These are phyloP conservation scores for Wickerhamiella kazuoi DNA, from an alignment of 805 yeast genomes.

Conservation along the genomic window DNA sequence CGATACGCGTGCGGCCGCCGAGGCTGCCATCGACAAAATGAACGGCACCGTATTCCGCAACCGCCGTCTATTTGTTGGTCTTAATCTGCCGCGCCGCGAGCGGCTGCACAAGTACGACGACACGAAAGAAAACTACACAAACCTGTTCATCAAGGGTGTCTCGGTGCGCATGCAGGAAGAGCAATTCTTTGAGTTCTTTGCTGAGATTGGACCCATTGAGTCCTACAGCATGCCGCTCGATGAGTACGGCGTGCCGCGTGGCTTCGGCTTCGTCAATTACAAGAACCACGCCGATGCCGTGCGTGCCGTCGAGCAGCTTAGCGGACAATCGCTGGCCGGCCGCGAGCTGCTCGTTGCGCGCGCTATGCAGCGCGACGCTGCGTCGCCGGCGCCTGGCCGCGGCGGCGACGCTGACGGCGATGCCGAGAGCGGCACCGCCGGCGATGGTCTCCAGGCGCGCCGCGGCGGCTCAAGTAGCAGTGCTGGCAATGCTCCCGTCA, in stretches of 20 bases:
- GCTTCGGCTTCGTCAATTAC: conserved; percentile 40
- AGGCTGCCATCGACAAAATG: conserved; percentile 11
- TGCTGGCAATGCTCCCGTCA: not conserved
- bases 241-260: conserved; percentile 24
- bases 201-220: conserved; percentile 30
- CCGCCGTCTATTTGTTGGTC: conserved; percentile 33
- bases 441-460: not conserved
- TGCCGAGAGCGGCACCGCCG: not conserved
- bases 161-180: conserved; percentile 25
- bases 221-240: conserved; percentile 35
- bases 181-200: conserved; percentile 28
- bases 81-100: conserved; percentile 48
- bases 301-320: conserved; percentile 33
- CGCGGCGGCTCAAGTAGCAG: not conserved
- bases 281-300: conserved; percentile 25
- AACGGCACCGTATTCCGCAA: conserved; percentile 15
- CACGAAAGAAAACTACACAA: conserved; percentile 31
- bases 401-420: not conserved
- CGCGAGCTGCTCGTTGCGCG: conserved; percentile 24
- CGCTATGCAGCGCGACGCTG: conserved; percentile 24
- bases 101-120: conserved; percentile 32
- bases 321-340: conserved; percentile 27
- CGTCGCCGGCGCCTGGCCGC: not conserved
- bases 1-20: conserved; percentile 8
- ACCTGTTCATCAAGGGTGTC: conserved; percentile 37